A percentile compares a stretch with the other conserved stretches of the same genome.
Evolutionary conservation across 2,329 filamentous ascomycete genomes (phyloP).

Genomic region (Diaporthe sp.): DNA sequence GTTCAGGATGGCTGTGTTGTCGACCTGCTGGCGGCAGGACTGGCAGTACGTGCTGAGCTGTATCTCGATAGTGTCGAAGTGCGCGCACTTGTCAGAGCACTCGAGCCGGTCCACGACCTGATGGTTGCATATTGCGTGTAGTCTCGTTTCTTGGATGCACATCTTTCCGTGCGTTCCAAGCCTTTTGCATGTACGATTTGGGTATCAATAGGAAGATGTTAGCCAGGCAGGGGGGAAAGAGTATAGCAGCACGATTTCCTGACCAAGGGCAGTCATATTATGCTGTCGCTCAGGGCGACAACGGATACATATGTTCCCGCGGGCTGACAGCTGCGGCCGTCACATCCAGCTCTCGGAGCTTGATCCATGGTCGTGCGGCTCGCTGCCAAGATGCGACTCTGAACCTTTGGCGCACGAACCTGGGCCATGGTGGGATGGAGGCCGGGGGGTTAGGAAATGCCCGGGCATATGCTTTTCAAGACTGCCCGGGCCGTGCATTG

Average conservation of each 20-base stretch:
- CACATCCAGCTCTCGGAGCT: slow-evolving; percentile 30
- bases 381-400: slow-evolving; percentile 25
- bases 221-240: neutral
- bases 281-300: neutral
- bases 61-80: slow-evolving; percentile 37
- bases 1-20: slow-evolving; percentile 35
- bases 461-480: slow-evolving; percentile 13
- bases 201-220: neutral
- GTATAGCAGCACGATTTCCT: neutral
- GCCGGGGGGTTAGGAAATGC: neutral
- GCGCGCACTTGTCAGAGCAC: slow-evolving; percentile 36
- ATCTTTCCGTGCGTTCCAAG: slow-evolving; percentile 20
- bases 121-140: slow-evolving; percentile 40
- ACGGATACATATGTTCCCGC: slow-evolving; percentile 24
- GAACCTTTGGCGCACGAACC: slow-evolving; percentile 21
- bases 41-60: slow-evolving; percentile 41
- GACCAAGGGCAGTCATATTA: neutral
- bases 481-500: slow-evolving; percentile 10
- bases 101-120: slow-evolving; percentile 29
- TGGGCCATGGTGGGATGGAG: slow-evolving; percentile 1
- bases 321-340: slow-evolving; percentile 32
- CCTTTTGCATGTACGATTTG: neutral
- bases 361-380: slow-evolving; percentile 27
- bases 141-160: slow-evolving; percentile 39
- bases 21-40: slow-evolving; percentile 36